Conservation (phyloP, 1,284 basidiomycete species). For the Cutaneotrichosporon dermatis region DNA sequence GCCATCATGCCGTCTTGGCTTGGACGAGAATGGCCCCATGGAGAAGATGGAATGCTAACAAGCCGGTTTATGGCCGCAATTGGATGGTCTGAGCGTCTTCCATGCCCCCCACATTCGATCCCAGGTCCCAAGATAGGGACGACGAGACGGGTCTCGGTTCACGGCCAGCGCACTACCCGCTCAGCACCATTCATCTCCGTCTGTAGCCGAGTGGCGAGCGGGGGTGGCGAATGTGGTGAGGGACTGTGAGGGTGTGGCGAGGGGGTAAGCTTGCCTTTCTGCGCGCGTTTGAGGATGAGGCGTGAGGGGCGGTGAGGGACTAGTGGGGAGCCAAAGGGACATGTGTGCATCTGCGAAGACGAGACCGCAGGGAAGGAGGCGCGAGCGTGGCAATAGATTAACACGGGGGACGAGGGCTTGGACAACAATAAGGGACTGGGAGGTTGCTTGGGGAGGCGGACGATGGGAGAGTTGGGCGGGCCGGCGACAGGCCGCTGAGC, state of each 20-base stretch:
- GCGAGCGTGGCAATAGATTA: neutral
- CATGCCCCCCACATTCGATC: no score
- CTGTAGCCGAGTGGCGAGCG: neutral
- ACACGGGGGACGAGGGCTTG: neutral
- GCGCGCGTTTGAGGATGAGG: neutral
- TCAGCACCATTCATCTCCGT: no score
- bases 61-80: no score
- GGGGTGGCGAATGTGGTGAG: neutral
- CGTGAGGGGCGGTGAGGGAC: neutral
- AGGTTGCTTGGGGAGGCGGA: neutral
- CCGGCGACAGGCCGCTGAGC: neutral
- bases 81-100: no score
- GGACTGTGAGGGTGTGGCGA: no score
- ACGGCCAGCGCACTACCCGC: no score
- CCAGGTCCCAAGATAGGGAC: no score
- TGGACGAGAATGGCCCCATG: neutral
- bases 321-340: neutral
- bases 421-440: neutral
- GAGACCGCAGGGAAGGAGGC: neutral
- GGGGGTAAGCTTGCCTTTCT: no score
- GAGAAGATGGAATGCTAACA: neutral
- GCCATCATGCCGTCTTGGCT: neutral
- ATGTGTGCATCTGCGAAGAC: neutral
- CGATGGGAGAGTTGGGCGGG: neutral
- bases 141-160: no score